Percentiles rank a stretch among this genome's conserved stretches.
Conservation (phyloP, 768 basidiomycete genomes). For the Boletus reticulatus region DNA sequence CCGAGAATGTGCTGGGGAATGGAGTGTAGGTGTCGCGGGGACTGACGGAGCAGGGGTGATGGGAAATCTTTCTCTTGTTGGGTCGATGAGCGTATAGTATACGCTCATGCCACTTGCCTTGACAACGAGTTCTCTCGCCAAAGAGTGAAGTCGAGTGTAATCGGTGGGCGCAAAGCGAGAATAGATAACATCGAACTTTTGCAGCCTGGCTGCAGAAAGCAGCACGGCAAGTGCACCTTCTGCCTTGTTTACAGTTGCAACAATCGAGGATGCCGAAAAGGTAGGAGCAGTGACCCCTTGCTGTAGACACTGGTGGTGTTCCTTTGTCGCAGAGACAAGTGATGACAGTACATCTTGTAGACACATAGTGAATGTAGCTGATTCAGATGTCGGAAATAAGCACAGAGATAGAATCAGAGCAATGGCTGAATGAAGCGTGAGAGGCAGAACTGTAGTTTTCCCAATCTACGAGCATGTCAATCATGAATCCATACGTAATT, state of each 20-base stretch:
- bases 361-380: constrained; percentile 53
- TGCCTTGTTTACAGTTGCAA: constrained; percentile 32
- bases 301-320: constrained; percentile 47
- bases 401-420: constrained; percentile 49
- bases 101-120: constrained; percentile 57
- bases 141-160: constrained; percentile 49
- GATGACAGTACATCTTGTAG: constrained; percentile 49
- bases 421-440: constrained; percentile 57
- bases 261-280: constrained; percentile 33
- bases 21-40: constrained; percentile 33
- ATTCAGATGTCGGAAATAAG: constrained; percentile 63
- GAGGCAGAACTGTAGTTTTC: constrained; percentile 49
- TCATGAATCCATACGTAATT: not conserved
- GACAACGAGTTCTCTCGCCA: constrained; percentile 50
- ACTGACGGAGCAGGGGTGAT: constrained; percentile 41
- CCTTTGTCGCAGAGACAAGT: constrained; percentile 41
- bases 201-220: constrained; percentile 48
- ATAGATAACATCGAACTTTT: constrained; percentile 59
- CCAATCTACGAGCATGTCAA: constrained; percentile 43
- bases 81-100: constrained; percentile 65
- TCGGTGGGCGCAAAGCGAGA: constrained; percentile 57
- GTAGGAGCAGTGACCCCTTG: constrained; percentile 35
- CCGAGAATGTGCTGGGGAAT: constrained; percentile 32
- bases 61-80: constrained; percentile 56
- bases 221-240: constrained; percentile 53